These are phyloP conservation scores for Sophora flavescens DNA, from an alignment of 306 rosid genomes.

Conservation along the genomic window DNA sequence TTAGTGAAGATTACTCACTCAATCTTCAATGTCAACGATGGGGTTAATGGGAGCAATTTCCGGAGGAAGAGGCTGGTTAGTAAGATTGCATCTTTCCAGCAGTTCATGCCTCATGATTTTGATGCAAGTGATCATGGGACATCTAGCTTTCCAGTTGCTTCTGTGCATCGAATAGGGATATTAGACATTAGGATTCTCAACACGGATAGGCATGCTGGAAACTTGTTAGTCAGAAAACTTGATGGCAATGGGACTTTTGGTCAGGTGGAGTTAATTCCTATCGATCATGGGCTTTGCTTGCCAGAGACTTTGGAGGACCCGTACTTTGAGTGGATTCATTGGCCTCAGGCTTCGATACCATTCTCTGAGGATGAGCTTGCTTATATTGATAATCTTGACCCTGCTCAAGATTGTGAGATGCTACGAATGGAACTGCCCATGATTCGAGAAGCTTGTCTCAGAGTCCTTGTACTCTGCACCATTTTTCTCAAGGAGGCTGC, in stretches of 20 bases:
- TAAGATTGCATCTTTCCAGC: slow-evolving; percentile 95
- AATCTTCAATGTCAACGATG: slow-evolving; percentile 91
- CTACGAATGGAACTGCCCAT: slow-evolving; percentile 83
- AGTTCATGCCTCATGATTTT: slow-evolving; percentile 91
- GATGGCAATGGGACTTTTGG: slow-evolving; percentile 85
- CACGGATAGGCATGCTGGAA: slow-evolving; percentile 98
- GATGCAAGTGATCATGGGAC: slow-evolving; percentile 99
- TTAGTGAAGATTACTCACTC: slow-evolving; percentile 96
- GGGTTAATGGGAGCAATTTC: slow-evolving; percentile 75
- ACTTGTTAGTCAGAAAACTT: slow-evolving; percentile 85
- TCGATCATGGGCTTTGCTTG: slow-evolving; percentile 97
- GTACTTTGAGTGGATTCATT: slow-evolving; percentile 98
- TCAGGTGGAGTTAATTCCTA: slow-evolving; percentile 93
- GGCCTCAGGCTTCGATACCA: slow-evolving; percentile 99
- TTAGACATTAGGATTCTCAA: slow-evolving; percentile 96
- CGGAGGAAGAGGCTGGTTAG: slow-evolving; percentile 77
- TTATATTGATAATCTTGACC: slow-evolving; percentile 72
- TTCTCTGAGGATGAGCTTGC: slow-evolving; percentile 91
- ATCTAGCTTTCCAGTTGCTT: slow-evolving; percentile 87
- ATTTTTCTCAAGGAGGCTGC: slow-evolving; percentile 91
- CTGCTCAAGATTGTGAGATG: slow-evolving; percentile 74
- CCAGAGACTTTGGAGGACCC: slow-evolving; percentile 98
- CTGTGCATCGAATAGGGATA: slow-evolving; percentile 97
- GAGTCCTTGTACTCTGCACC: slow-evolving; percentile 92
- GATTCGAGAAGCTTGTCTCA: slow-evolving; percentile 95